Conservation (phyloP, 768 basidiomycete species). For the Aureoboletus auriporus region DNA sequence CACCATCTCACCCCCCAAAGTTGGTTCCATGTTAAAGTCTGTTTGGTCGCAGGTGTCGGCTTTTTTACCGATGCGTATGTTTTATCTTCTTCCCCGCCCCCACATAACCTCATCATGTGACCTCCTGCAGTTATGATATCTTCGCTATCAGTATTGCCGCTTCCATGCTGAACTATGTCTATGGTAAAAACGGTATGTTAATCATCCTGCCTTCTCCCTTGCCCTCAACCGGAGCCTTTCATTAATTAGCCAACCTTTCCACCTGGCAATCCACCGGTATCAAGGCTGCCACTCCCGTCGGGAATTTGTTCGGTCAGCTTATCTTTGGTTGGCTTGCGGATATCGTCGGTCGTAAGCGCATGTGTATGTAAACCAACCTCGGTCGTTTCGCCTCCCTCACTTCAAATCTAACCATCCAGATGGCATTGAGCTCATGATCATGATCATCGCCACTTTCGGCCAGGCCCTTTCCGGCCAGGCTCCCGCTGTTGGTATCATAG, state of each 20-base stretch:
- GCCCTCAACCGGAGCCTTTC: background rate
- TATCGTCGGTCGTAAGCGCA: slow-evolving; percentile 68
- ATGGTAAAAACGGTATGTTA: slow-evolving; percentile 36
- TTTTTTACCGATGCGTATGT: slow-evolving; percentile 86
- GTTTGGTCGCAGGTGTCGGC: slow-evolving; percentile 69
- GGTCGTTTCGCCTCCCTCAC: background rate
- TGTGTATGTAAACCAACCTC: slow-evolving; percentile 52
- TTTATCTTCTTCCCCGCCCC: background rate
- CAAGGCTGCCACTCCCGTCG: slow-evolving; percentile 75
- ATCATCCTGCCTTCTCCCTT: background rate
- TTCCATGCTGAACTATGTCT: slow-evolving; percentile 81
- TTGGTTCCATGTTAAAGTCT: slow-evolving; percentile 83
- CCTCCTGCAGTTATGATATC: slow-evolving; percentile 55
- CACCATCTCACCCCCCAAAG: slow-evolving; percentile 29
- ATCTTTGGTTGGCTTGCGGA: slow-evolving; percentile 82
- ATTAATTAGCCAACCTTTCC: slow-evolving; percentile 29
- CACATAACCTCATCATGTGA: background rate
- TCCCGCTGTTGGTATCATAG: slow-evolving; percentile 67
- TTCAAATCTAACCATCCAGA: slow-evolving; percentile 24
- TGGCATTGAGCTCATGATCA: slow-evolving; percentile 65
- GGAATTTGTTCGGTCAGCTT: slow-evolving; percentile 71
- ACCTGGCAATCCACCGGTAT: slow-evolving; percentile 69
- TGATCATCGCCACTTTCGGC: slow-evolving; percentile 74
- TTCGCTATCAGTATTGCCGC: slow-evolving; percentile 89
- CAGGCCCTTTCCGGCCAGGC: slow-evolving; percentile 72